Conservation (phyloP, 331 rosid genomes). For the Quercus tomentella region DNA sequence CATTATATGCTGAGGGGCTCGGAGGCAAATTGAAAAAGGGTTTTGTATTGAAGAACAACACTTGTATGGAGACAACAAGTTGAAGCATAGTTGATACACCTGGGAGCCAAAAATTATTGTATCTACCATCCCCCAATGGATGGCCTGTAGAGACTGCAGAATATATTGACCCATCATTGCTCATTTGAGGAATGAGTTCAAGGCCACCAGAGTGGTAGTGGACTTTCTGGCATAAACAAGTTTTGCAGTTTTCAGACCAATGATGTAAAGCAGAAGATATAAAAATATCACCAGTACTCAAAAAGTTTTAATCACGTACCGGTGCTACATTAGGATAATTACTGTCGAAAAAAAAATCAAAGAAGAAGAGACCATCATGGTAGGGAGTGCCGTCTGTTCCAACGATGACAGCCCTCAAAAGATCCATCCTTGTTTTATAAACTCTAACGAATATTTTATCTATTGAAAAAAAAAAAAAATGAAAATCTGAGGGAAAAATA, state of each 20-base stretch:
- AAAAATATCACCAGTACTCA: background rate
- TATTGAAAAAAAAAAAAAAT: constrained; percentile 25
- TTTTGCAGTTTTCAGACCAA: constrained; percentile 14
- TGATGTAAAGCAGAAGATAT: constrained; percentile 1
- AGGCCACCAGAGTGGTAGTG: constrained; percentile 85
- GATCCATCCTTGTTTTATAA: constrained; percentile 79
- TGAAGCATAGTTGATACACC: constrained; percentile 77
- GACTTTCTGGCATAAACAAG: constrained; percentile 50
- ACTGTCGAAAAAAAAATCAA: constrained; percentile 70
- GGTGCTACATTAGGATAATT: constrained; percentile 74
- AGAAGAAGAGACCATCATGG: constrained; percentile 92
- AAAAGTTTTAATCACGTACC: constrained; percentile 44
- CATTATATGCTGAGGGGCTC: constrained; percentile 21
- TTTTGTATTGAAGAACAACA: constrained; percentile 66
- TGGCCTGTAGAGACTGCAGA: constrained; percentile 43
- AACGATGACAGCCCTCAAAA: constrained; percentile 84
- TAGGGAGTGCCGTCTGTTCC: constrained; percentile 99
- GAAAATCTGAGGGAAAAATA: background rate
- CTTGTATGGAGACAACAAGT: constrained; percentile 90
- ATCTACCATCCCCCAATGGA: too few relatives aligned
- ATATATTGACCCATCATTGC: too few relatives aligned
- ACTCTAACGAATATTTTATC: constrained; percentile 80
- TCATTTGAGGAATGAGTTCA: constrained; percentile 54
- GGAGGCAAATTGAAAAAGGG: constrained; percentile 84
- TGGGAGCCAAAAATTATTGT: constrained; percentile 46